Conservation (phyloP, 345 rosid genomes). For the Eucalyptus tenuipes region DNA sequence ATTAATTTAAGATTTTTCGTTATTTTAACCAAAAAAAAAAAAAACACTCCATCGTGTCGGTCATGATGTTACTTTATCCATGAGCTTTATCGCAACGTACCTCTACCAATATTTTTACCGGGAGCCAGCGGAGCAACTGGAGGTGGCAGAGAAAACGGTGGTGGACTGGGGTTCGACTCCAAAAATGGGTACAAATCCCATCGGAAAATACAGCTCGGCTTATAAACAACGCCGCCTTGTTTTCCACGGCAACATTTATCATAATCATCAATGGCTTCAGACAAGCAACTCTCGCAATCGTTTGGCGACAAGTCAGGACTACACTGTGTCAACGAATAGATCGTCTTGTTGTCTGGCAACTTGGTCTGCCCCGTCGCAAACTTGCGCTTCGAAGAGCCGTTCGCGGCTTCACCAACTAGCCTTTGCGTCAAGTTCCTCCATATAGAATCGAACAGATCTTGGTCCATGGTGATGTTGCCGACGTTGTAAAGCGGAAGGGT, state of each 20-base stretch:
- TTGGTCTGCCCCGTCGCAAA: slow-evolving; percentile 15
- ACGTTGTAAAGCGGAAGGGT: not conserved
- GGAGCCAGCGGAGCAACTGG: not conserved
- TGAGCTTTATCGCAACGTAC: not conserved
- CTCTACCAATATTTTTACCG: not conserved
- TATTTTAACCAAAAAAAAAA: no score
- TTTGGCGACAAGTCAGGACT: slow-evolving; percentile 34
- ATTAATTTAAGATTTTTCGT: no score
- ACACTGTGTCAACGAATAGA: slow-evolving; percentile 37
- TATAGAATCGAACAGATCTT: slow-evolving; percentile 2
- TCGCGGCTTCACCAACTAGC: slow-evolving; percentile 1
- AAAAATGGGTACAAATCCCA: slow-evolving; percentile 41
- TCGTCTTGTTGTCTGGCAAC: not conserved
- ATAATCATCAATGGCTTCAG: not conserved
- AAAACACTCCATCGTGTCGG: no score
- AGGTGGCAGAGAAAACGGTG: not conserved
- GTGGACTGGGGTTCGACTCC: slow-evolving; percentile 3
- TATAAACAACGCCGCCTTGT: slow-evolving; percentile 21
- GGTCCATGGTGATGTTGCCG: not conserved
- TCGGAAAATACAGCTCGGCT: slow-evolving; percentile 36
- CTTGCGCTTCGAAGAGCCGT: slow-evolving; percentile 12
- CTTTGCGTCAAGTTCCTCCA: slow-evolving; percentile 18
- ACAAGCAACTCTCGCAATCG: slow-evolving; percentile 23
- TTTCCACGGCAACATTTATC: slow-evolving; percentile 4
- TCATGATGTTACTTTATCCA: not conserved